Evolutionary conservation across 768 basidiomycete species (phyloP).

Genomic region (Coprinellus micaceus): DNA sequence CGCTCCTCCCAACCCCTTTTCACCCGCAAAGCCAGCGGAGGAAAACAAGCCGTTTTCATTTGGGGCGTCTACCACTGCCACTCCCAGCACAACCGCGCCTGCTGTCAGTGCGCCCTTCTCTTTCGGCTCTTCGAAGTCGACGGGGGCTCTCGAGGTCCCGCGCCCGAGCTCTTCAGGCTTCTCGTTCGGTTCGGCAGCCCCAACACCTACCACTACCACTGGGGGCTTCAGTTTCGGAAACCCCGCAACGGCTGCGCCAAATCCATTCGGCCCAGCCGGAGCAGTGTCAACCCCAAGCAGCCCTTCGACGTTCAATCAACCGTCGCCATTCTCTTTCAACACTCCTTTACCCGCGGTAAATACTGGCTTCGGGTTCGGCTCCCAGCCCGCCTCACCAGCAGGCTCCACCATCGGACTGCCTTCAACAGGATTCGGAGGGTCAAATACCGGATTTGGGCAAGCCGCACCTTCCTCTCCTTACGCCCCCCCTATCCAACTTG

Average conservation of each 20-base stretch:
- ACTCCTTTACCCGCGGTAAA: constrained; percentile 29
- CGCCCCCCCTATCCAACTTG: constrained; percentile 33
- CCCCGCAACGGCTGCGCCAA: constrained; percentile 25
- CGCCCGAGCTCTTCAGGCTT: constrained; percentile 27
- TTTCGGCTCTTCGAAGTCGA: constrained; percentile 8
- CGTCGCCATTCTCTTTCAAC: constrained; percentile 46
- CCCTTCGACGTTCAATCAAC: constrained; percentile 53
- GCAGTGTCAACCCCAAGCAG: constrained; percentile 51
- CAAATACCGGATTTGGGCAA: constrained; percentile 30
- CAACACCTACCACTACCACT: constrained; percentile 36
- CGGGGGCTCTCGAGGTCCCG: neutral
- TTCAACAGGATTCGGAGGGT: constrained; percentile 38
- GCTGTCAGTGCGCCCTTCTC: constrained; percentile 7
- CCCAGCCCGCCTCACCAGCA: constrained; percentile 60
- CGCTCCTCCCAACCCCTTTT: constrained; percentile 44
- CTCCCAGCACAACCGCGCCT: constrained; percentile 26
- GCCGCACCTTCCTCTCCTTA: constrained; percentile 46
- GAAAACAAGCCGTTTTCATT: constrained; percentile 49
- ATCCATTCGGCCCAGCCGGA: constrained; percentile 41
- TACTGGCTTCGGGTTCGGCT: constrained; percentile 48
- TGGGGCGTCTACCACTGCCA: constrained; percentile 35
- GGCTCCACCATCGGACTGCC: constrained; percentile 36
- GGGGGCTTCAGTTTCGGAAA: constrained; percentile 38
- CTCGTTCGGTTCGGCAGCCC: constrained; percentile 39
- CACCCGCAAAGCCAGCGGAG: constrained; percentile 41